Evolutionary conservation across 345 rosid species (phyloP), one percentile per base, ranked within the genome.

Genomic region (Citrus inodora): DNA sequence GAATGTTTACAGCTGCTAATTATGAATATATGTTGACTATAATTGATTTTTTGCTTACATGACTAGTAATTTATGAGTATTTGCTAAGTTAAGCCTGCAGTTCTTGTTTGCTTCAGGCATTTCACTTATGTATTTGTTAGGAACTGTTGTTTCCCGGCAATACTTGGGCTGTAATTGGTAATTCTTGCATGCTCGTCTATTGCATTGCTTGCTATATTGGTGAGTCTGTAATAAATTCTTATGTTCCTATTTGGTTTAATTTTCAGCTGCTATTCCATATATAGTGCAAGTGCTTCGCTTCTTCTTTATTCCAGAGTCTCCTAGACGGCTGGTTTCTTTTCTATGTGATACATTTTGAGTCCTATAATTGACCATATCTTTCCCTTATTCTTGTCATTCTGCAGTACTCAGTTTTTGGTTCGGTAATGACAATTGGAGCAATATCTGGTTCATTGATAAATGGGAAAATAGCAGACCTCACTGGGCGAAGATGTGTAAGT

Each of bases 231-330:
- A 38, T 9, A 37, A 59, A 6, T 0, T 38, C 17, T 1, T 24
- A 25, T 51, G 16, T 35, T 48, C 13, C 33, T 62, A 1, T 38
- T 8, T 3, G 10, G 17, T 53, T 42, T 48, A 0, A 6, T 28
- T 75, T 48, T 70, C 85, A 89, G 94, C 78, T 67, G n/a, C 37
- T 61, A 58, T 80, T 63, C 84, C 89, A 14, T 81, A 79, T 70
- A 9, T 82, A 22, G 17, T 83, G 24, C 87, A 81, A 28, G 28
- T 87, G n/a, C 1, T 82, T 11, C 75, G 87, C n/a, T 35, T 85
- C 2, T 83, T 84, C 66, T 90, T 77, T 80, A 80, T 84, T 75
- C 90, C 92, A 0, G 88, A 83, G 66, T 86, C 90, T 72, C 90
- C 88, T 4, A 76, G 89, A 88, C 87, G 90, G 93, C 78, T 83